Percentiles rank a stretch among this genome's conserved stretches.
These are phyloP conservation scores for Erysimum cheiranthoides DNA, from an alignment of 345 rosid species.

Conservation along the genomic window DNA sequence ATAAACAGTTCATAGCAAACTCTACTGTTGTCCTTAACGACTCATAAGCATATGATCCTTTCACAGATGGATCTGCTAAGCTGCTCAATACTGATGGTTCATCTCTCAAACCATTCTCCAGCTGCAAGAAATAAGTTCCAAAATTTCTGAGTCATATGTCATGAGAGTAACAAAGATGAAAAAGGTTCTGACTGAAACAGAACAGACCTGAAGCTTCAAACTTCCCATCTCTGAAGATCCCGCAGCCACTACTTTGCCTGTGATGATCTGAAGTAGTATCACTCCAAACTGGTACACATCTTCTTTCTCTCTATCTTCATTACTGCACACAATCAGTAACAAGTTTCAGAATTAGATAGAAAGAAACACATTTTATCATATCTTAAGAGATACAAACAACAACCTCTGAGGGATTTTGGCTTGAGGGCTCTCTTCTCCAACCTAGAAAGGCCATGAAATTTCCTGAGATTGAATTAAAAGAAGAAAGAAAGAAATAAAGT, in stretches of 20 bases:
- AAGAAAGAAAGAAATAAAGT: neutral
- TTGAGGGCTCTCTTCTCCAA: slow-evolving; percentile 56
- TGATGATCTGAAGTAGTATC: slow-evolving; percentile 69
- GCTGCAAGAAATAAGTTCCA: slow-evolving; percentile 47
- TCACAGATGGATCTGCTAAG: slow-evolving; percentile 61
- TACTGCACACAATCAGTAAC: slow-evolving; percentile 42
- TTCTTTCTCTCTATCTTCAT: slow-evolving; percentile 69
- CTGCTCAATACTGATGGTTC: slow-evolving; percentile 57
- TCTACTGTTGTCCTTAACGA: slow-evolving; percentile 73
- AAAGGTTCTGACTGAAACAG: slow-evolving; percentile 4
- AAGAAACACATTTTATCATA: neutral
- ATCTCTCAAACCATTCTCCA: slow-evolving; percentile 65
- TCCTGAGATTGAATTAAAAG: neutral
- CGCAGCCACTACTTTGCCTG: slow-evolving; percentile 60
- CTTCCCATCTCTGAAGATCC: slow-evolving; percentile 57
- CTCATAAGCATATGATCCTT: slow-evolving; percentile 76
- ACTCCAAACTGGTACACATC: slow-evolving; percentile 85
- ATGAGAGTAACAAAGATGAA: neutral
- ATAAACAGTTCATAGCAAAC: slow-evolving; percentile 74
- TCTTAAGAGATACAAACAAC: slow-evolving; percentile 7
- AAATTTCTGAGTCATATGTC: neutral
- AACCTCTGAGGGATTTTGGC: slow-evolving; percentile 37
- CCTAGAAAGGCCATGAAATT: slow-evolving; percentile 47
- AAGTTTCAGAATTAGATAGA: slow-evolving; percentile 16
- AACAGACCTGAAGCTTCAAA: slow-evolving; percentile 60